Base-by-base conservation (phyloP, 2,329 filamentous ascomycete genomes). In the Pseudogymnoascus destructans region DNA sequence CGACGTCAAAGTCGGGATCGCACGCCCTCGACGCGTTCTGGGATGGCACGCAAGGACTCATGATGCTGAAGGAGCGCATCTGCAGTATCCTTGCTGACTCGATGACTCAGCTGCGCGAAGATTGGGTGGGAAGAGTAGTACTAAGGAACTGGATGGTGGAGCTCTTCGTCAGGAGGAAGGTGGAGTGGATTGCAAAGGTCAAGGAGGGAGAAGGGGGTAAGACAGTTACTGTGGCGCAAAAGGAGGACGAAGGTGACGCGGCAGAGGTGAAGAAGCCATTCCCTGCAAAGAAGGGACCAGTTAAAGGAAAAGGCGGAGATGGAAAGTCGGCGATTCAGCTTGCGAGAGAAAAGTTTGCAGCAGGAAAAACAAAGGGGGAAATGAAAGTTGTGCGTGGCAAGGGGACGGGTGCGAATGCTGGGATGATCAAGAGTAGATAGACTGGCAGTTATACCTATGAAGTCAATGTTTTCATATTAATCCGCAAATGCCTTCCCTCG, bases 61-160 rank as follows among this genome's bases (percentile, higher is more conserved):
- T 81, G 58, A 85, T 84, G 65, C 79, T 87, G 60, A 80, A 84
- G 59, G 84, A 88, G 69, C 76, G 81, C 42, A 78, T 88, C 60
- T 84, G 84, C 1, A 75, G 81, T 63, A 80, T 86, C 63, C 73
- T 89, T 8, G 72, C 76, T 0, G 73, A 77, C 58, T 76, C 80
- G 59, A 85, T 87, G 66, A 69, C 73, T n/a, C 65, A 72, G 0
- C 69, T 88, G 15, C 77, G 84, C n/a, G 82, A 86, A 59, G 83
- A 79, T 1, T 79, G 77, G 33, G 76, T 81, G 19, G 85, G 85
- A 1, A 74, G 84, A 32, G 82, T 81, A 2, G 84, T 88, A 9
- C 87, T 84, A 84, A 77, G 81, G 63, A 88, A 87, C 66, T 89
- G 85, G 85, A 78, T 76, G 33, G 84, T 88, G 79, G 85, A 89